phyloP scores from a whole-genome alignment of 768 basidiomycete species.

The Termitomyces sp. region DNA sequence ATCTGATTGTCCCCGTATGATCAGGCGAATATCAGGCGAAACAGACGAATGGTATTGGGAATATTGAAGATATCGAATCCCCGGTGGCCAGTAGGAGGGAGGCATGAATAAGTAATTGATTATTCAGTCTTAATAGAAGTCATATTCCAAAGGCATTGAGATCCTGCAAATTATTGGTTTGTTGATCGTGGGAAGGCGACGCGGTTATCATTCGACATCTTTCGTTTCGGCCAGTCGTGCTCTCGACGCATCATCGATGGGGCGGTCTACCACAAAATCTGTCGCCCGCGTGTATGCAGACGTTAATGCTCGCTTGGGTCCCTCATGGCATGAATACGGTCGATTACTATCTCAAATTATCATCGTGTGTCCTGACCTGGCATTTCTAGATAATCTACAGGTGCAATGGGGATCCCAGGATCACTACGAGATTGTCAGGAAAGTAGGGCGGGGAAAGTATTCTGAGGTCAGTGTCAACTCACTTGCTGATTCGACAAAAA shows the following conservation, averaged over 20 bases:
- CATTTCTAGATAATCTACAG: conserved; percentile 76
- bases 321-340: conserved; percentile 98
- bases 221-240: conserved; percentile 6
- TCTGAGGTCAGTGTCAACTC: conserved; percentile 60
- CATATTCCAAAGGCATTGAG: too few species aligned
- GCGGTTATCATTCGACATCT: conserved; percentile 16
- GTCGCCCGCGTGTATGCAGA: conserved; percentile 85
- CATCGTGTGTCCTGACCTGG: conserved; percentile 16
- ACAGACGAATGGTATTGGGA: conserved; percentile 57
- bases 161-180: not conserved
- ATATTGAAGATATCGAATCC: conserved; percentile 48
- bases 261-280: conserved; percentile 67
- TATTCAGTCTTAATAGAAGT: not conserved
- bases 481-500: conserved; percentile 1
- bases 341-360: conserved; percentile 17
- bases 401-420: conserved; percentile 98
- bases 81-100: conserved; percentile 32
- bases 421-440: conserved; percentile 96
- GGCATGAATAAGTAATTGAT: not conserved
- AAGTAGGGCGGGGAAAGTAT: conserved; percentile 94
- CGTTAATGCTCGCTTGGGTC: conserved; percentile 82
- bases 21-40: conserved; percentile 30
- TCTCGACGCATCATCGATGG: conserved; percentile 40
- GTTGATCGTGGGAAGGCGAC: conserved; percentile 21
- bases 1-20: conserved; percentile 25